phyloP scores from a whole-genome alignment of 257 asterid species.

The Primulina eburnea region DNA sequence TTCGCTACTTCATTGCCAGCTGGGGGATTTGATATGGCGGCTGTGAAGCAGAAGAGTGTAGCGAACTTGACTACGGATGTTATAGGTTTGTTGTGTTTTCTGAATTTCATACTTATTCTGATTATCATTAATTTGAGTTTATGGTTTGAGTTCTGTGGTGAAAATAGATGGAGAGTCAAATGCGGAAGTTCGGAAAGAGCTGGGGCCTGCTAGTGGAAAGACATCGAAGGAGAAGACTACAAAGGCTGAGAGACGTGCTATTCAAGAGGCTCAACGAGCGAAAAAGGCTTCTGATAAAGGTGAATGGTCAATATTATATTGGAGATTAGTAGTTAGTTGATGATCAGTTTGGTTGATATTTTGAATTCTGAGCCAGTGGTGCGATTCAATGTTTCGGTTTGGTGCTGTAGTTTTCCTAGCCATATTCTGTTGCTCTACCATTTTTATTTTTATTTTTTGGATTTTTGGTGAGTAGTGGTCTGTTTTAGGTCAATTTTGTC shows the following conservation, averaged over 20 bases:
- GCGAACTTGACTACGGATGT: constrained; percentile 38
- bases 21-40: constrained; percentile 50
- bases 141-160: constrained; percentile 20
- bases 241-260: constrained; percentile 92
- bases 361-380: neutral
- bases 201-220: constrained; percentile 43
- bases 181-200: constrained; percentile 47
- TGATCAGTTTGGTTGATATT: neutral
- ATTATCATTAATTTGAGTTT: neutral
- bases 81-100: constrained; percentile 28
- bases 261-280: constrained; percentile 94
- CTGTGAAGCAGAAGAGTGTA: constrained; percentile 38
- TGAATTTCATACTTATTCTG: neutral
- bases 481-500: no score
- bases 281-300: constrained; percentile 84
- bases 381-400: neutral
- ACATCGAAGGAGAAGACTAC: constrained; percentile 77
- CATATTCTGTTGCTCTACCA: neutral
- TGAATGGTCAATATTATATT: constrained; percentile 16
- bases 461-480: neutral
- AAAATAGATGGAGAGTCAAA: constrained; percentile 44
- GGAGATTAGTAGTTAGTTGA: neutral
- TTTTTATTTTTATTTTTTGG: no score
- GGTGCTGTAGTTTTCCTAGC: neutral
- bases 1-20: constrained; percentile 65